Conservation (phyloP, 495 filamentous ascomycete genomes). For the Neurospora sp. region DNA sequence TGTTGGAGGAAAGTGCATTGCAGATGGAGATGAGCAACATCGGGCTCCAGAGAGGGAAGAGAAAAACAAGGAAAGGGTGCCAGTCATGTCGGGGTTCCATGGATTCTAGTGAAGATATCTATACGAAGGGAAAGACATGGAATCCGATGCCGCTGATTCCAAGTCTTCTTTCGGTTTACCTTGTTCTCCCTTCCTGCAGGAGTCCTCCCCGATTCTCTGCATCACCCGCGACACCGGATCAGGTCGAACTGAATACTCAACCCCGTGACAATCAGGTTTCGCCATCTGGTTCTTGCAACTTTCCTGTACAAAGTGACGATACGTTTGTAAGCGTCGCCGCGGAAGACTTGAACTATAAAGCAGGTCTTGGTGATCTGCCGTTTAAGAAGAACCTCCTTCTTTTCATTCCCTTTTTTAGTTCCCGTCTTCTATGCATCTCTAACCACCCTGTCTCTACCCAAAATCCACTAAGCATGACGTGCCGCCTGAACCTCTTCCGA, state of each 20-base stretch:
- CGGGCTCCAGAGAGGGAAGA: not conserved
- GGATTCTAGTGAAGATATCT: not conserved
- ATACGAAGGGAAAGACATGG: not conserved
- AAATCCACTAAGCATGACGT: not conserved
- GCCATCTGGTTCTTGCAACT: not conserved
- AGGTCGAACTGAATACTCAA: not conserved
- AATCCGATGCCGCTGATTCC: not conserved
- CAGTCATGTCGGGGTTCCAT: not conserved
- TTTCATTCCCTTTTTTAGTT: not conserved
- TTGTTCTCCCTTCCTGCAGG: not conserved
- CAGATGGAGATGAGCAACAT: not conserved
- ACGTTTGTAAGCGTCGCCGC: not conserved
- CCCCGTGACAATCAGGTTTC: not conserved
- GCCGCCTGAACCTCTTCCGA: not conserved
- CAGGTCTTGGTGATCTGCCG: not conserved
- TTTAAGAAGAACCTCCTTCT: not conserved
- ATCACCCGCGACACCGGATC: not conserved
- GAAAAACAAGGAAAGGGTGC: not conserved
- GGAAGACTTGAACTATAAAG: not conserved
- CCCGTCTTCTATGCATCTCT: not conserved
- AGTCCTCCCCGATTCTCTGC: not conserved
- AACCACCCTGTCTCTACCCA: not conserved
- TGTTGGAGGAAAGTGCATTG: not conserved
- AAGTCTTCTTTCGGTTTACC: not conserved
- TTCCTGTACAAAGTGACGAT: not conserved